Conservation (phyloP, 257 asterid species). For the Salvia rosmarinus region DNA sequence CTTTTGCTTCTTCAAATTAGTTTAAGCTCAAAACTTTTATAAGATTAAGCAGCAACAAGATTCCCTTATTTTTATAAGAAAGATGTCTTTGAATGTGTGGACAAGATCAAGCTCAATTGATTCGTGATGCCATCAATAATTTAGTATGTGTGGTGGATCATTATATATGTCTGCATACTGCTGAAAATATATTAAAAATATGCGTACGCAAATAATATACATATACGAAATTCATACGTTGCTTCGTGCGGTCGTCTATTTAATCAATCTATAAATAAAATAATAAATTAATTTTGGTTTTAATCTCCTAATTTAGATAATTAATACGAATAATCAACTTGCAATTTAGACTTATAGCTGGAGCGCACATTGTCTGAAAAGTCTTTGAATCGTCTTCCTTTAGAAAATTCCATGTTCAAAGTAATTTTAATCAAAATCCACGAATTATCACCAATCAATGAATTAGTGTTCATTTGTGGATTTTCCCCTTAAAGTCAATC, state of each 20-base stretch:
- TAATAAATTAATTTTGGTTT: not conserved
- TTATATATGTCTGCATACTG: not conserved
- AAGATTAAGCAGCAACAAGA: not conserved
- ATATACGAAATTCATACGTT: constrained; percentile 29
- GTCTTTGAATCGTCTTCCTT: constrained; percentile 36
- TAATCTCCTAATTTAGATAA: not conserved
- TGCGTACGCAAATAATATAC: not conserved
- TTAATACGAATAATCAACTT: not conserved
- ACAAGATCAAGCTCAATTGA: constrained; percentile 43
- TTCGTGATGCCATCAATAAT: constrained; percentile 32
- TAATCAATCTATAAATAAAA: not conserved
- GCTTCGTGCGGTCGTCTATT: constrained; percentile 20
- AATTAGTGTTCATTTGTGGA: constrained; percentile 5
- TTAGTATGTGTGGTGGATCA: constrained; percentile 28
- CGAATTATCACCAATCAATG: not conserved
- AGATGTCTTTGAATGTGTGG: constrained; percentile 35
- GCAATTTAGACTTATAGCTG: constrained; percentile 34
- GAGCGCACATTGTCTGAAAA: constrained; percentile 34
- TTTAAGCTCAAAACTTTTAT: not conserved
- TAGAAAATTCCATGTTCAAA: constrained; percentile 20
- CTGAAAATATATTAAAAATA: not conserved
- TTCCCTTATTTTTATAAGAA: constrained; percentile 21
- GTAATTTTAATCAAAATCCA: not conserved
- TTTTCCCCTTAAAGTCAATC: constrained; percentile 28
- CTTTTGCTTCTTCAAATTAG: not conserved